Base-by-base conservation (phyloP, 1,284 basidiomycete genomes). In the Exsudoporus floridanus region DNA sequence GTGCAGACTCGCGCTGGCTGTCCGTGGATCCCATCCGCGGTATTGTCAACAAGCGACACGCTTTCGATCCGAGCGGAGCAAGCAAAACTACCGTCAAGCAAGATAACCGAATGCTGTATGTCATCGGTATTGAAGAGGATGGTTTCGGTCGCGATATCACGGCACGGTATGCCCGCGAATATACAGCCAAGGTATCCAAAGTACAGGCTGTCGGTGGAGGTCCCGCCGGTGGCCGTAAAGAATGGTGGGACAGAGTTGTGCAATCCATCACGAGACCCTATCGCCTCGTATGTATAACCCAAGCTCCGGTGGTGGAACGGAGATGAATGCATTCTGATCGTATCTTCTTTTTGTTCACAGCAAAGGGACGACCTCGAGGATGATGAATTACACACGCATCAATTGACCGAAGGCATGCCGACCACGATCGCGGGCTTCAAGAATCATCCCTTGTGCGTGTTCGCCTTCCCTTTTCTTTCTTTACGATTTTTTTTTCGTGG, bases 101-200 rank as follows among this genome's bases (percentile, higher is more conserved):
- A 39, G 85, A 92, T 57, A 96, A 98, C 64, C 82, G 92, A 47
- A 89, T 99, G 81, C 73, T 92, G 7, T 99, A 99, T 70, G 95
- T 99, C 2, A 73, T 98, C 2, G 95, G 90, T 0, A 88, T 94
- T 46, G 97, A 99, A 70, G 96, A 99, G 69, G 94, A 95, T 74
- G 80, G 82, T 46, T 88, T 79, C 65, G 88, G 79, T 9, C 77
- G 86, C 46, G 88, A 91, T 60, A 83, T 92, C 13, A 92, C 89
- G 0, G 77, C 84, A 37, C 76, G 88, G 34, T 91, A 91, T 71
- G 91, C 95, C 1, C 84, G 81, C 60, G 84, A 92, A 56, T 96
- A 88, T 67, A 82, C 85, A 13, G 84, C 91, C 1, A 93, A 91
- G 69, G 87, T 94, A 3, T 79, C 83, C 12, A 94, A 95, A 67